These are phyloP conservation scores for Blumeria hordei DNA, from an alignment of 2,329 filamentous ascomycete species.

Conservation along the genomic window DNA sequence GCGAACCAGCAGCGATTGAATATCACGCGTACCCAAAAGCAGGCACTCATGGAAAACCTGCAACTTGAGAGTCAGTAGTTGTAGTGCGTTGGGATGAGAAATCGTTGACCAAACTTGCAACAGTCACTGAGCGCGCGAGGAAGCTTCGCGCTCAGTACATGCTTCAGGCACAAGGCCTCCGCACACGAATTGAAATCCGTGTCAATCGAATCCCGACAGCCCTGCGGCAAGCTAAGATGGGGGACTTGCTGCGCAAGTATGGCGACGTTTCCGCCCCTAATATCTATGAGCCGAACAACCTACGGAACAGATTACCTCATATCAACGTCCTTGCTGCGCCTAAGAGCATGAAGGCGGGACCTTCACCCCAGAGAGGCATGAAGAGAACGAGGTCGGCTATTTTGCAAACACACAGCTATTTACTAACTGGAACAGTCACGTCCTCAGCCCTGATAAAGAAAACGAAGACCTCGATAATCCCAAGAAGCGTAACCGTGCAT, in stretches of 20 bases:
- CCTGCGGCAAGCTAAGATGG: slow-evolving; percentile 58
- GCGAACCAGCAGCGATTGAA: too few species aligned
- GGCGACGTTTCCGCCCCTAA: slow-evolving; percentile 4
- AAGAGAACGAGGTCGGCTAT: slow-evolving; percentile 28
- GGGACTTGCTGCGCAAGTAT: slow-evolving; percentile 32
- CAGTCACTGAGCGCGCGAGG: slow-evolving; percentile 70
- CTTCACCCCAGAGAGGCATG: slow-evolving; percentile 14
- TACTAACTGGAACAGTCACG: slow-evolving; percentile 25
- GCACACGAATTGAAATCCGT: slow-evolving; percentile 72
- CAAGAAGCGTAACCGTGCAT: slow-evolving; percentile 33
- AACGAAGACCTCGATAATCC: slow-evolving; percentile 42
- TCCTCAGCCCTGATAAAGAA: slow-evolving; percentile 46
- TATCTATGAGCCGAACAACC: neutral
- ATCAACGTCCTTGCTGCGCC: neutral
- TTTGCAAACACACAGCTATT: neutral
- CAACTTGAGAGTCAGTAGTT: slow-evolving; percentile 56
- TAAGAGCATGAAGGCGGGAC: slow-evolving; percentile 1
- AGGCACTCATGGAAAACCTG: slow-evolving; percentile 68
- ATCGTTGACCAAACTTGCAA: neutral
- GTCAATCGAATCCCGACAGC: slow-evolving; percentile 73
- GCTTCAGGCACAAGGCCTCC: slow-evolving; percentile 63
- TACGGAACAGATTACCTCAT: neutral
- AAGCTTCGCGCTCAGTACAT: slow-evolving; percentile 76
- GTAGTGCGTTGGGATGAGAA: too few species aligned
- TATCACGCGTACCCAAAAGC: slow-evolving; percentile 51